Evolutionary conservation across 2,329 filamentous ascomycete genomes (phyloP), one percentile per base, ranked within the genome.

Genomic region (Clarireedia monteithiana): DNA sequence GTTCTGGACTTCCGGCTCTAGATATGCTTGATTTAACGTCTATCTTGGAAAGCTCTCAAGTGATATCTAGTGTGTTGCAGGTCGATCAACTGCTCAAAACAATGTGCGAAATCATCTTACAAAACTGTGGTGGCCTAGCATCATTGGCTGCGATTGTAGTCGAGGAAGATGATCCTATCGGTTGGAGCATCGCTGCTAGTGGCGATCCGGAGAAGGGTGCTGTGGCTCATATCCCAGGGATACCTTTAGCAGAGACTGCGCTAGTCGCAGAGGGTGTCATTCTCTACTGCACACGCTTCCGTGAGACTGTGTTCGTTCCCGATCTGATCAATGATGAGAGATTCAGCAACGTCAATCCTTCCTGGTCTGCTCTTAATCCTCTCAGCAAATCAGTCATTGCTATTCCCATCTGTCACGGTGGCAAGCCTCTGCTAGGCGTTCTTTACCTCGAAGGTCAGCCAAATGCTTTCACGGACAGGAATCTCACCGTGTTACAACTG

Each of bases 21-120:
- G 88, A 92, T 71, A 91, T 92, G 84, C 84, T 92, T 66, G 88
- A 91, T 69, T 71, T 91, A 59, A 85, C 88, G 44, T 86, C 85
- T 24, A 91, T 92, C 57, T 75, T 92, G 14, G 84, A 88, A 63
- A 89, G 85, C 2, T 90, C 86, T 9, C 88, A 91, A 67, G 81
- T 91, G 45, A 84, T 92, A 45, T 91, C 88, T 4, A 91, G 87
- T 15, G 86, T 91, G 50, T 72, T 92, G 10, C 81, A 87, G 61
- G 81, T 91, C 12, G 87, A 91, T 60, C 81, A 86, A 63, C 77
- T 92, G 4, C 77, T 91, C 59, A 84, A 86, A 65, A 91, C 88
- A 44, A 89, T 92, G 83, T 89, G 86, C 63, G 84, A 89, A 59
- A 88, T 91, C 59, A 89, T 91, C 49, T 71, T 91, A 26, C 85